phyloP scores from a whole-genome alignment of 1,284 basidiomycete species.

The Wolfiporia cocos region DNA sequence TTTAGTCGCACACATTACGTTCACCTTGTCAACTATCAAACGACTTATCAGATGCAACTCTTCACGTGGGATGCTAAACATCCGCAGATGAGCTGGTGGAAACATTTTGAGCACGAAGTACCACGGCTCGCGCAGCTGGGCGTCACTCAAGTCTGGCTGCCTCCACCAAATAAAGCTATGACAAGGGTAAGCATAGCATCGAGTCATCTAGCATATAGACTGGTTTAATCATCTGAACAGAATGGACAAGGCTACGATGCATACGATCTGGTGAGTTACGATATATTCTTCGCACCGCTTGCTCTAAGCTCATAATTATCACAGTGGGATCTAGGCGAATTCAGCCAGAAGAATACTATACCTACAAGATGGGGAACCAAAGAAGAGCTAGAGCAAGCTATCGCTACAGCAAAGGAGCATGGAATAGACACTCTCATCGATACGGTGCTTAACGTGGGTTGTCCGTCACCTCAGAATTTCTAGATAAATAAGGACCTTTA shows the following conservation, averaged over 20 bases:
- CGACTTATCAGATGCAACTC: slow-evolving; percentile 61
- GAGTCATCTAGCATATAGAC: not conserved
- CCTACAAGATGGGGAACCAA: slow-evolving; percentile 90
- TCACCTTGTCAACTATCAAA: not conserved
- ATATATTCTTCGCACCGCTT: not conserved
- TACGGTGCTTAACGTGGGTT: slow-evolving; percentile 67
- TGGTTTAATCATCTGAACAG: slow-evolving; percentile 28
- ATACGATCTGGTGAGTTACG: slow-evolving; percentile 67
- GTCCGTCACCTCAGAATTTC: not conserved
- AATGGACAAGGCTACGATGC: slow-evolving; percentile 73
- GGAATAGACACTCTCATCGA: slow-evolving; percentile 70
- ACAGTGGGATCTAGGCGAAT: slow-evolving; percentile 91
- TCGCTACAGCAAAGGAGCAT: slow-evolving; percentile 47
- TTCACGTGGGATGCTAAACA: slow-evolving; percentile 74
- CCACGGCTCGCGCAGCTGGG: slow-evolving; percentile 71
- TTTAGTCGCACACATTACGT: not conserved
- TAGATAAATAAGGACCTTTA: no score
- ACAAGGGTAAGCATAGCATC: slow-evolving; percentile 35
- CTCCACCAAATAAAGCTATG: slow-evolving; percentile 72
- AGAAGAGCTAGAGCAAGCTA: slow-evolving; percentile 71
- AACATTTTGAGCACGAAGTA: slow-evolving; percentile 69
- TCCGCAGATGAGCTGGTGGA: slow-evolving; percentile 74
- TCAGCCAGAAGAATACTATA: slow-evolving; percentile 77
- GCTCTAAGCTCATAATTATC: not conserved
- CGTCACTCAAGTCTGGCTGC: slow-evolving; percentile 80